phyloP scores from a whole-genome alignment of 192 early-diverging fungal genomes.

The Backusella circina region DNA sequence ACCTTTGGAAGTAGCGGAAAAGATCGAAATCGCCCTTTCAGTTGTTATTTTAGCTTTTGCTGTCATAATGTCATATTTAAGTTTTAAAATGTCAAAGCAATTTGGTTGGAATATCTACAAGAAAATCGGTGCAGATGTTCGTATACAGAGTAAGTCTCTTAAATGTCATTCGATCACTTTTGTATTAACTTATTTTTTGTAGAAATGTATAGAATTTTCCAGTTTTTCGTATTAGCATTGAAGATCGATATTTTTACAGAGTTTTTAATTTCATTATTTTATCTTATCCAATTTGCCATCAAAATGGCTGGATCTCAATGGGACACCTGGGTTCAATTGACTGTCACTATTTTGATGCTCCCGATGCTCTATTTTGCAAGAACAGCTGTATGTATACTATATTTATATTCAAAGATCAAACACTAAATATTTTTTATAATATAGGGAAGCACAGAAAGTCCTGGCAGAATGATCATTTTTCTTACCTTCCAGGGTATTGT shows the following conservation, averaged over 20 bases:
- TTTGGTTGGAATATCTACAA: constrained; percentile 63
- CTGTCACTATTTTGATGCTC: constrained; percentile 28
- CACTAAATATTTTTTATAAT: not conserved
- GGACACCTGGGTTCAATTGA: constrained; percentile 29
- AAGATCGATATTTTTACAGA: constrained; percentile 41
- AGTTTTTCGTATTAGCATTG: constrained; percentile 36
- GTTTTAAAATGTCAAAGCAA: constrained; percentile 29
- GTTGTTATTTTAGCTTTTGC: constrained; percentile 28
- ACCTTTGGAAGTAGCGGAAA: constrained; percentile 18
- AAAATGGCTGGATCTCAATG: constrained; percentile 5
- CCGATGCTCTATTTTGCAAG: constrained; percentile 36
- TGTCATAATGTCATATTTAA: constrained; percentile 13
- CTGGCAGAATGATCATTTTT: constrained; percentile 27
- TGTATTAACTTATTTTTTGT: not conserved
- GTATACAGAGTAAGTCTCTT: constrained; percentile 44
- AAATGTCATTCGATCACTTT: constrained; percentile 15
- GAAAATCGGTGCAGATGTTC: constrained; percentile 63
- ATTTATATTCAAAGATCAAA: not conserved
- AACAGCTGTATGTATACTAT: constrained; percentile 25
- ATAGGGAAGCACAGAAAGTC: constrained; percentile 32
- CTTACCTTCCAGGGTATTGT: constrained; percentile 33
- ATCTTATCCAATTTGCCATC: constrained; percentile 29
- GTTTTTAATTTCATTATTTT: constrained; percentile 38
- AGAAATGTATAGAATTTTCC: constrained; percentile 37
- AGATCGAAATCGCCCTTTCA: constrained; percentile 32